Base-by-base conservation (phyloP, 2,329 filamentous ascomycete genomes). In the Myotisia sp. region DNA sequence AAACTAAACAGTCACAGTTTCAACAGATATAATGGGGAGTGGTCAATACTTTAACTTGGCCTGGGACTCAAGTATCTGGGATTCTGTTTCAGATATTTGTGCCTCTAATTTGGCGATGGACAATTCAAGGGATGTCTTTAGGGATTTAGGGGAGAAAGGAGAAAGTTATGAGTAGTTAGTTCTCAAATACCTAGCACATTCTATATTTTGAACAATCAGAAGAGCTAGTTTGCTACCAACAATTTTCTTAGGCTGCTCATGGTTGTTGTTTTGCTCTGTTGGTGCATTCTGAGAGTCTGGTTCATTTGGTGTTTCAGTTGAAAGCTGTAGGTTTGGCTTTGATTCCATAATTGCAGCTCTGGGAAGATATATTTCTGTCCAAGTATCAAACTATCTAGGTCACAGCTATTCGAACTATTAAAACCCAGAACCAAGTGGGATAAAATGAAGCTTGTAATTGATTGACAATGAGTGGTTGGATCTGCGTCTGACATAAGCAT, bases 51-150 rank as follows among this genome's bases (percentile, higher is more conserved):
- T 53, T 21, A 63, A 47, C 37, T 59, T 54, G 3, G 46, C 42
- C 18, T 48, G 53, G 18, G 49, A 41, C 26, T 55, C 47, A 5
- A 44, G 43, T 4, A 64, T 54, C 41, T 47, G 55, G 28, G 37
- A 44, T 45, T 53, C 46, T 17, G 59, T 48, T 7, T 48, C 31
- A 10, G 47, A 40, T 26, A 58, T 60, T 42, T 68, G 56, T 9
- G 58, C 42, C 46, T 60, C 53, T 3, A 74, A 58, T 14, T 58
- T 50, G 0, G 58, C 49, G 14, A 68, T 62, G 33, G 65, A 67
- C 8, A 57, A 47, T 51, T 68, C 58, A 27, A 74, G 60, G 14
- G 46, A 28, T 45, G 33, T 41, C 42, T 47, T 34, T 45, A 23
- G 16, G 8, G 2, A 9, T 4, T 10, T n/a, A n/a, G n/a, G n/a